Evolutionary conservation across 2,329 filamentous ascomycete genomes (phyloP), one percentile per base, ranked within the genome.

Genomic region (Rhytidhysteron rufulum): DNA sequence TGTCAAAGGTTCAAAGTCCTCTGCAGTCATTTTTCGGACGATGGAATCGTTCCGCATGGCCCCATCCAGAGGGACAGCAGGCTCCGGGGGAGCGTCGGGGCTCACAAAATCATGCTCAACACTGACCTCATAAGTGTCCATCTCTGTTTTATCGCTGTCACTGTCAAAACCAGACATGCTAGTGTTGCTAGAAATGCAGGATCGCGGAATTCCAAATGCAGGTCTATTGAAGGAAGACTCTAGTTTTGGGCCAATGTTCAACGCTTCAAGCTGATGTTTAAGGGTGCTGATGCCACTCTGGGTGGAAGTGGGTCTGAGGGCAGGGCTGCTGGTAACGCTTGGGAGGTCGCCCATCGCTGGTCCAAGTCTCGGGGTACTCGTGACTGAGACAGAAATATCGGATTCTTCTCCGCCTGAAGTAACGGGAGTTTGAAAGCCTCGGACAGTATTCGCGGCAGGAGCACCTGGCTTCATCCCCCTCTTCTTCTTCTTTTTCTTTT

Each of bases 1-100:
- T 36, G 88, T 86, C 37, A 98, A 71, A 9, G 86, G 82, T 57
- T 95, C 85, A 62, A 98, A 98, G 63, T 98, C 93, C 9, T 83
- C 80, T 2, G 89, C 83, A 7, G 84, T 85, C 85, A 97, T 96
- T 72, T 98, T 97, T 49, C 86, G 81, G 45, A 72, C 70, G 31
- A 79, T 57, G 25, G 74, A 63, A 47, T 67, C 73, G 62, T 55
- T 74, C 58, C 52, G 77, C 66, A 80, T 65, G 19, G 78, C 77
- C 51, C 81, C 79, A 32, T 50, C 55, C 13, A 54, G 50, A 8
- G 55, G 50, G 63, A 56, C 5, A 57, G 55, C 60, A 4, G 55
- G 47, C 46, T 66, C 63, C 2, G 60, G 59, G 39, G 45, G 69
- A 4, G 70, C 69, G 47, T 81, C 78, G 9, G 72, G 64, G 62